Evolutionary conservation across 768 basidiomycete genomes (phyloP).

Genomic region (Xerocomellus intermedius): DNA sequence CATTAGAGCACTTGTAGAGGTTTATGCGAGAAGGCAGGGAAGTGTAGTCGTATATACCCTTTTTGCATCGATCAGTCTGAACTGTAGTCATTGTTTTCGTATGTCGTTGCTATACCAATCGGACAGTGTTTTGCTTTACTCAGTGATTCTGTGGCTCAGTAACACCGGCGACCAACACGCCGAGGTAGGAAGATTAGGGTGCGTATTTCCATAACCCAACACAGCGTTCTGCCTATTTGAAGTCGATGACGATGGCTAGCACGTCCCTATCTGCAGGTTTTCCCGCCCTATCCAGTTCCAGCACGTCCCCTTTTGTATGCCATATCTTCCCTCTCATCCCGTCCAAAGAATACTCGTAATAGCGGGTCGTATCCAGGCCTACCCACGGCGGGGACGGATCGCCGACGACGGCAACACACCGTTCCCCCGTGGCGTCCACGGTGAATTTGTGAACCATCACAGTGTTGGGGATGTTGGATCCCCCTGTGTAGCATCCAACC

Average conservation of each 20-base stretch:
- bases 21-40: not conserved
- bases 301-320: constrained; percentile 4
- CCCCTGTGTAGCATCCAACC: not conserved
- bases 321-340: constrained; percentile 14
- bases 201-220: not conserved
- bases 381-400: constrained; percentile 9
- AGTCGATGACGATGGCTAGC: constrained; percentile 12
- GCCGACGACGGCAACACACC: constrained; percentile 11
- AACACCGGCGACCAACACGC: not conserved
- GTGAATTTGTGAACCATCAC: constrained; percentile 12
- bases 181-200: not conserved
- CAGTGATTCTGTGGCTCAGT: not conserved
- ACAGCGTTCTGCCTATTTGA: not conserved
- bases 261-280: not conserved
- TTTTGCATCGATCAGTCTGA: not conserved
- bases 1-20: not conserved
- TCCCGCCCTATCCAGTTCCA: not conserved
- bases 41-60: not conserved
- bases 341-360: constrained; percentile 11
- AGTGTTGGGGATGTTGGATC: not conserved
- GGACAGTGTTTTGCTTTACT: not conserved
- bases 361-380: not conserved
- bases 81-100: not conserved
- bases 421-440: constrained; percentile 18
- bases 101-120: not conserved